Evolutionary conservation across 768 basidiomycete species (phyloP), one percentile per base, ranked within the genome.

Genomic region (Gautieria morchelliformis): DNA sequence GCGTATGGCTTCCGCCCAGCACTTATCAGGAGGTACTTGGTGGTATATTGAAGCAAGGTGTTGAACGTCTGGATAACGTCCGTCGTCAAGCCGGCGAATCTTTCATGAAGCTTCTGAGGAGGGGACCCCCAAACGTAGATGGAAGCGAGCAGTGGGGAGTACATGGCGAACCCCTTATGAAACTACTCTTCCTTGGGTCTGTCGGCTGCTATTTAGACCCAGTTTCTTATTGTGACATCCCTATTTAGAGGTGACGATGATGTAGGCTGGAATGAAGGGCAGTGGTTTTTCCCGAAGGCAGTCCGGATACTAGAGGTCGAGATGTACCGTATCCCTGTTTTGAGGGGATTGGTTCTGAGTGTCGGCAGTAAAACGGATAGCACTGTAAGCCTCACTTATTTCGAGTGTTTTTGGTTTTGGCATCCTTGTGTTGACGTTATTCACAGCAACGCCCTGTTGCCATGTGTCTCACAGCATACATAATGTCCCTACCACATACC

Each of bases 21-120:
- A 76, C 74, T 57, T 88, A 81, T 66, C 80, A 82, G 57, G 65
- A 67, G 5, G 75, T 79, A 14, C 67, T 93, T 47, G 78, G 77
- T 14, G 83, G 84, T 0, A 78, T 93, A 47, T 74, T 94, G 57
- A 95, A 92, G 71, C 93, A 94, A 66, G 88, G 89, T 5, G 83
- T 89, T 30, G 95, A 97, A 69, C 78, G 92, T 63, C 78, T 98
- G 17, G 93, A 96, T 67, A 92, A 87, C 65, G 89, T 97, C 50
- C 79, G 95, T 46, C 87, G 86, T 58, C 82, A 80, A 51, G 88
- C 90, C 9, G 91, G 91, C 1, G 72, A 75, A 60, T 75, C 80
- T 61, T 74, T 93, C 60, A 45, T 75, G 54, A 68, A 68, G 58
- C 68, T 93, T 30, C 63, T 90, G 48, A 63, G 67, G 22, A 15